Evolutionary conservation across 345 rosid species (phyloP).

Genomic region (Acer yangbiense): DNA sequence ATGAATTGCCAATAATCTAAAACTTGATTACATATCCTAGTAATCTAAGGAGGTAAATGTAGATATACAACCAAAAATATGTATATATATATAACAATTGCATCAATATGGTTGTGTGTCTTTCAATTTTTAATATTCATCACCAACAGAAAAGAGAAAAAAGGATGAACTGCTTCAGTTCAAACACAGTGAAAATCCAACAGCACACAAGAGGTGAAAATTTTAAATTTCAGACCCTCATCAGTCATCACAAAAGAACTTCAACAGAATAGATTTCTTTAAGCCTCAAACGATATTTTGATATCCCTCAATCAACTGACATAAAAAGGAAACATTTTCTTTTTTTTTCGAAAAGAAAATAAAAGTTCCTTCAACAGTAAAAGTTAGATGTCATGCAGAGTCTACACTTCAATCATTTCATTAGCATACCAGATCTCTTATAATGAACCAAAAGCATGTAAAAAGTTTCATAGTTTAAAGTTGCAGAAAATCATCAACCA

Average conservation of each 20-base stretch:
- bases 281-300: neutral
- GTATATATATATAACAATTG: neutral
- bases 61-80: neutral
- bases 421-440: neutral
- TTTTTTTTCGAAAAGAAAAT: too few species aligned
- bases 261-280: neutral
- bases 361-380: neutral
- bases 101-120: neutral
- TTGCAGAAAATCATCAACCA: slow-evolving; percentile 2
- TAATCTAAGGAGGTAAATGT: neutral
- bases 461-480: neutral
- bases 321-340: neutral
- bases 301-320: neutral
- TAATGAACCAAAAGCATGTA: neutral
- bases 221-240: neutral
- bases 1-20: neutral
- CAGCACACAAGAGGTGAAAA: neutral
- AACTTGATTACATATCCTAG: neutral
- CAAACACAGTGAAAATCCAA: neutral
- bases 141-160: neutral
- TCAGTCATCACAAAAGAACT: neutral
- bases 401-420: slow-evolving; percentile 5
- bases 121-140: neutral
- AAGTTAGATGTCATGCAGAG: neutral
- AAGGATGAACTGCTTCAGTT: neutral